Conservation (phyloP, 73 alveolate genomes). For the Stentor roeselii region DNA sequence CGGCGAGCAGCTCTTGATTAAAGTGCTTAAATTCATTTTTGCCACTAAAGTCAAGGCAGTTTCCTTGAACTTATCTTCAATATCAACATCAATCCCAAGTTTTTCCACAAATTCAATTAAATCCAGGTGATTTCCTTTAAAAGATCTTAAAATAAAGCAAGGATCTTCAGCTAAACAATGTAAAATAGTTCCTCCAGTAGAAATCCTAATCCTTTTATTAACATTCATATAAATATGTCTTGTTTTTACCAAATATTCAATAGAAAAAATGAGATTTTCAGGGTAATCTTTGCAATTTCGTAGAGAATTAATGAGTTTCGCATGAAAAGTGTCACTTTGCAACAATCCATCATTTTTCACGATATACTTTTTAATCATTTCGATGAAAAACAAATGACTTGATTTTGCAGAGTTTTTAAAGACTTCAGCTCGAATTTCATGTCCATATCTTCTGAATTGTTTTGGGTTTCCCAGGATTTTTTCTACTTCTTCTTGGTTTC, state of each 20-base stretch:
- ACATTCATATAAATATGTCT: constrained; percentile 4
- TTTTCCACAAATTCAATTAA: background rate
- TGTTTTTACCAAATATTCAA: background rate
- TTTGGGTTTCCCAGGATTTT: background rate
- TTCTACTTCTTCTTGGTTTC: background rate
- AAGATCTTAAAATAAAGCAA: constrained; percentile 17
- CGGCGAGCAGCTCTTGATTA: constrained; percentile 16
- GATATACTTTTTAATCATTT: background rate
- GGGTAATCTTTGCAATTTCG: constrained; percentile 17
- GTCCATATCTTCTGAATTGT: constrained; percentile 6
- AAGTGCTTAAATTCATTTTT: background rate
- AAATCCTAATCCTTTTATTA: constrained; percentile 16
- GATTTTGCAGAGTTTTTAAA: background rate
- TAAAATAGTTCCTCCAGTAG: constrained; percentile 23
- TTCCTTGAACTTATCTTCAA: background rate
- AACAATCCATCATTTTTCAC: constrained; percentile 11
- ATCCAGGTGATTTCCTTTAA: background rate
- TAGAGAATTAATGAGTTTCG: background rate
- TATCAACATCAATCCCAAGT: constrained; percentile 18
- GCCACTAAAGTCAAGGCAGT: constrained; percentile 2
- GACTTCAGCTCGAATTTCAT: constrained; percentile 26
- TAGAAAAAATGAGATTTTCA: background rate
- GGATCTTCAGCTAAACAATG: constrained; percentile 23
- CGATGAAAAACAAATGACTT: background rate
- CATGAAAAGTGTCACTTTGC: constrained; percentile 25